phyloP scores from a whole-genome alignment of 495 filamentous ascomycete species.

The Lichenothelia convexa region DNA sequence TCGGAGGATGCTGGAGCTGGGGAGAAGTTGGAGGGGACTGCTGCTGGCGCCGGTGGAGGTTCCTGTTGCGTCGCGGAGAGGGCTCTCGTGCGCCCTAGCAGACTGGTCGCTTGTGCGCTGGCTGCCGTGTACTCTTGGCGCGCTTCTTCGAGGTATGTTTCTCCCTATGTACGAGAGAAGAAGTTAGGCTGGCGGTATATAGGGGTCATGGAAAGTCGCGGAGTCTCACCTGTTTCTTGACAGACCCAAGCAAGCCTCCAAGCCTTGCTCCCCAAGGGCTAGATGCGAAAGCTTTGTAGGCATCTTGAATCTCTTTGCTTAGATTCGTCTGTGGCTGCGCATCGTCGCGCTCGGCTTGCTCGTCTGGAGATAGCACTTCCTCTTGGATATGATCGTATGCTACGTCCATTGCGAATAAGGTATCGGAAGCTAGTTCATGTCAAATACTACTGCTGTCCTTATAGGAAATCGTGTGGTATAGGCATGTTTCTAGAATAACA shows the following conservation, averaged over 20 bases:
- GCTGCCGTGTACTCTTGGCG: constrained; percentile 62
- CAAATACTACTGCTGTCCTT: too few relatives aligned
- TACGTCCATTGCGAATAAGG: constrained; percentile 68
- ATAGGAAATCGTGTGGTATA: too few relatives aligned
- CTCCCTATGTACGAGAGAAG: constrained; percentile 35
- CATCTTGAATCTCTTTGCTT: constrained; percentile 82
- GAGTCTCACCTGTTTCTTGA: constrained; percentile 56
- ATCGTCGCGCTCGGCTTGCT: constrained; percentile 26
- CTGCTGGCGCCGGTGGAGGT: neutral
- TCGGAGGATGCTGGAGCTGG: constrained; percentile 23
- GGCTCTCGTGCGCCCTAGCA: constrained; percentile 9
- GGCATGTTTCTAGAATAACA: too few relatives aligned
- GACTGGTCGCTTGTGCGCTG: constrained; percentile 49
- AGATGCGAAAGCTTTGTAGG: constrained; percentile 78
- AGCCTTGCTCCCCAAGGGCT: constrained; percentile 82
- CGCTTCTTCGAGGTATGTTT: constrained; percentile 69
- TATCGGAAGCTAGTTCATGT: too few relatives aligned
- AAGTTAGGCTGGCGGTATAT: neutral
- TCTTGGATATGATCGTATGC: constrained; percentile 96
- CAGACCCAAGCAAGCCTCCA: constrained; percentile 73
- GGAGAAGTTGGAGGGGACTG: constrained; percentile 1
- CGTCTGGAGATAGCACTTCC: constrained; percentile 48
- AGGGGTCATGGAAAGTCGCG: neutral
- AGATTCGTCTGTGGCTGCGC: constrained; percentile 38
- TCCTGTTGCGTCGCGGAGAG: constrained; percentile 8